Evolutionary conservation across 768 basidiomycete genomes (phyloP), one percentile per base, ranked within the genome.

Genomic region (Lentinula aciculospora): DNA sequence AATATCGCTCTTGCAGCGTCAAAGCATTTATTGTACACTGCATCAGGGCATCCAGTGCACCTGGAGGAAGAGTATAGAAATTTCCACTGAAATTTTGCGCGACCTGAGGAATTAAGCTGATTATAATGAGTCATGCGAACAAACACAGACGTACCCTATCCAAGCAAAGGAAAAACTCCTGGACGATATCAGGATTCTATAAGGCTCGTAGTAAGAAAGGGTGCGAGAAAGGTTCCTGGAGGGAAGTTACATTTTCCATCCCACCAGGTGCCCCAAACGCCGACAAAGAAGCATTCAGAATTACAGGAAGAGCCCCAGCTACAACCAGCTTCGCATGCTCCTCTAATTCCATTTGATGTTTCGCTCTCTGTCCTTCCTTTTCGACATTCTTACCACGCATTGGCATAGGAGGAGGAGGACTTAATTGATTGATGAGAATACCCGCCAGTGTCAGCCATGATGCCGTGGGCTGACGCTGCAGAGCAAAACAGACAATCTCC

Each of bases 171-270:
- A 95, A 96, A 69, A 94, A 95, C 25, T 85, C 85, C 66, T 94
- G 92, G 15, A 93, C 91, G 27, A 96, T 82, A 67, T 96, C 94
- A 0, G 94, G 94, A 66, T 96, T 92, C 92, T 96, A 36, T 29
- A 4, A 47, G 3, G 21, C 2, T 3, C 46, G n/a, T 9, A 5
- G 28, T 47, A 15, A 47, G 46, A 47, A 47, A 47, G 25, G 1
- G n/a, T 19, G 25, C 1, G 13, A 2, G 15, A 25, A 7, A 31
- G 7, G 15, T 55, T 51, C 37, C 25, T n/a, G n/a, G 55, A 4
- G 21, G 4, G 25, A 15, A 72, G 85, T 59, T 64, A 92, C 91
- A 59, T 74, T 75, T 65, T 85, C 84, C 88, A 92, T 88, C 8
- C 80, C 82, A 1, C 84, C 83, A 0, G 80, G 77, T 56, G 79